Base-by-base conservation (phyloP, 2,329 filamentous ascomycete species). In the Aspergillus quadricinctus region DNA sequence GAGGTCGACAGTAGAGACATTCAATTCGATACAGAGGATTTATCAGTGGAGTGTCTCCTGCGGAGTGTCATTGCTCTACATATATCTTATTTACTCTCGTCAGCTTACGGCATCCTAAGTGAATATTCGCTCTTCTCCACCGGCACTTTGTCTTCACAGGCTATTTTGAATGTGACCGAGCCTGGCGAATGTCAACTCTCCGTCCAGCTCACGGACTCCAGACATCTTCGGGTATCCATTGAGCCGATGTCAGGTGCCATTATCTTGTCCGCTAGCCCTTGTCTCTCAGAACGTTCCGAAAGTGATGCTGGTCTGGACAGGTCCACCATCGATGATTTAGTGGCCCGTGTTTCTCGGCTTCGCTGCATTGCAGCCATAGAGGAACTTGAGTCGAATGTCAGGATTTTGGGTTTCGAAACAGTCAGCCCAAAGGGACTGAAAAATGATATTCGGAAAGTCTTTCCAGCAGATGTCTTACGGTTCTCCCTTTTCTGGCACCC, bases 171-270 rank as follows among this genome's bases (percentile, higher is more conserved):
- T 14, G 72, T 75, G 6, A 77, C 78, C 1, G 84, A 90, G 50
- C 87, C 90, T 1, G 81, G 82, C 11, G 81, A 88, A 40, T 92
- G 88, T 48, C 78, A 75, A 31, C 78, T 97, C 53, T 80, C 79
- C 31, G 81, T 93, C 63, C 87, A 89, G 61, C 77, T 96, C 28
- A 88, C 88, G 4, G 78, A 80, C n/a, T 77, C 81, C 27, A 80
- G 84, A 54, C 76, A 79, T 40, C 75, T 88, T 35, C 82, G 78
- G 5, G 72, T 96, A 28, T 80, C 83, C 19, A 80, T 97, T 49
- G 90, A 96, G 62, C 85, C 88, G 0, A 84, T 89, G 27, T 92
- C 89, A 0, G 94, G 94, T n/a, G 75, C 81, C 10, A 88, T 92
- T 59, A 83, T 86, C 9, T 73, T 96, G 40, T 83, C 84, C 56